Conservation (phyloP, 805 yeast genomes). For the Lipomyces yamadae region DNA sequence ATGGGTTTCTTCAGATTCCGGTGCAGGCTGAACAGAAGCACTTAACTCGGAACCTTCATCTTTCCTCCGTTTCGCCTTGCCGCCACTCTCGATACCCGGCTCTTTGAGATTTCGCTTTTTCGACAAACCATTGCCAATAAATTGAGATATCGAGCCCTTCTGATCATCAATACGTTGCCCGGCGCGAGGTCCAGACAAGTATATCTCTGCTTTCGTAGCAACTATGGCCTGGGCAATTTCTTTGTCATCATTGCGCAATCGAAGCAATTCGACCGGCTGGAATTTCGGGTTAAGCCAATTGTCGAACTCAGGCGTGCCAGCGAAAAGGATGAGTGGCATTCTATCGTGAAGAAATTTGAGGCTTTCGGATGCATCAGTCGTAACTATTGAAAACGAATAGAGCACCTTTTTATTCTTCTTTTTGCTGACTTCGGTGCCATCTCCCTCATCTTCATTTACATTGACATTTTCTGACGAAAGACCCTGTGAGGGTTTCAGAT, state of each 20-base stretch:
- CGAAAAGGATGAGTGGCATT: slow-evolving; percentile 74
- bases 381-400: slow-evolving; percentile 54
- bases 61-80: neutral
- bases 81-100: neutral
- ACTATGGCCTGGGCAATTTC: slow-evolving; percentile 11
- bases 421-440: neutral
- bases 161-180: slow-evolving; percentile 18
- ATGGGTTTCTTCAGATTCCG: neutral
- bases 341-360: slow-evolving; percentile 73
- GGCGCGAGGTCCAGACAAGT: slow-evolving; percentile 28
- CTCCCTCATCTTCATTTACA: slow-evolving; percentile 10
- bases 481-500: slow-evolving; percentile 30
- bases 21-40: neutral
- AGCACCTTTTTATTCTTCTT: neutral
- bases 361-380: slow-evolving; percentile 68
- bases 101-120: slow-evolving; percentile 2
- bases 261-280: slow-evolving; percentile 51
- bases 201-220: slow-evolving; percentile 28
- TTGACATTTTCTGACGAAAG: neutral
- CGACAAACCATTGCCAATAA: slow-evolving; percentile 10
- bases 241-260: slow-evolving; percentile 50
- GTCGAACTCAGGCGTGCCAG: slow-evolving; percentile 59
- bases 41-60: neutral
- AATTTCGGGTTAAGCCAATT: slow-evolving; percentile 66
- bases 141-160: slow-evolving; percentile 12